These are phyloP conservation scores for Lactarius hengduanensis DNA, from an alignment of 768 basidiomycete genomes.

Conservation along the genomic window DNA sequence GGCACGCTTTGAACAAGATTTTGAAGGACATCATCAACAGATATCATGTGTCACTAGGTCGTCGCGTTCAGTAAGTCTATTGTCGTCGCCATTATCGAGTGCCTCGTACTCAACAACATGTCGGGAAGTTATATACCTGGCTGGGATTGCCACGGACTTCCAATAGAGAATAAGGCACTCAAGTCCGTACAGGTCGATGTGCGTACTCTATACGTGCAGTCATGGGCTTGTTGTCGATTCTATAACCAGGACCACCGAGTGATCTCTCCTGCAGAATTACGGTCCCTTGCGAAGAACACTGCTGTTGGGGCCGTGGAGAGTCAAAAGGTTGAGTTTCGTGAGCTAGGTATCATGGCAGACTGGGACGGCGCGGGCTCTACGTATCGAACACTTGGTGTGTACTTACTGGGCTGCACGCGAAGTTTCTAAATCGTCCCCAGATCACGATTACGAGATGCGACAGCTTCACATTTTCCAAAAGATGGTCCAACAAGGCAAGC, in stretches of 20 bases:
- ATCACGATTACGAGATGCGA: conserved; percentile 83
- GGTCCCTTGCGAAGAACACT: conserved; percentile 65
- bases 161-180: conserved; percentile 93
- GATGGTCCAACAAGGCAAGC: conserved; percentile 81
- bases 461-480: conserved; percentile 81
- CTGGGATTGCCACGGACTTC: conserved; percentile 98
- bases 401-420: background rate
- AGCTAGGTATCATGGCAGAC: conserved; percentile 90
- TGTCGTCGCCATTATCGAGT: conserved; percentile 11
- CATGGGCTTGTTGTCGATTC: conserved; percentile 2
- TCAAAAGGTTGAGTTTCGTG: conserved; percentile 77
- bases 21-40: conserved; percentile 95
- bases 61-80: conserved; percentile 72
- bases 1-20: conserved; percentile 95
- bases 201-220: conserved; percentile 9
- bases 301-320: conserved; percentile 70
- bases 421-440: conserved; percentile 40
- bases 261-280: conserved; percentile 60
- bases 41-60: conserved; percentile 75
- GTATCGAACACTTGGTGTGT: conserved; percentile 82
- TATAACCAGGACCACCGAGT: conserved; percentile 49
- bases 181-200: conserved; percentile 63
- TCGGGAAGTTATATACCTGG: conserved; percentile 82
- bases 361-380: conserved; percentile 65
- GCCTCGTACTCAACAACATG: conserved; percentile 15